phyloP scores from a whole-genome alignment of 2,329 filamentous ascomycete genomes.

The Neurospora sp. region DNA sequence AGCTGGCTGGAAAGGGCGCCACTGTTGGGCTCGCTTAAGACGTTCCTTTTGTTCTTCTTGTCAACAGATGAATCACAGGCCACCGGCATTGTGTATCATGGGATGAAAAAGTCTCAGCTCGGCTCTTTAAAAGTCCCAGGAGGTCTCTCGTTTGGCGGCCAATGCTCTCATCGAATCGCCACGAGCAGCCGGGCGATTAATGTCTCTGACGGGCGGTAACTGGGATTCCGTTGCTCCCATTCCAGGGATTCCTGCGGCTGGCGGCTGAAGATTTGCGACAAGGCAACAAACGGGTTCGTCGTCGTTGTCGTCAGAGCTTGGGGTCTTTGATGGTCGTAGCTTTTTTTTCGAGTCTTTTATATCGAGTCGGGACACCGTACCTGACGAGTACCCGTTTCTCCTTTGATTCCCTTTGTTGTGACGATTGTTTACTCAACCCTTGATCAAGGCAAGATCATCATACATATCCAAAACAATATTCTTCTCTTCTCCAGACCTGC shows the following conservation, averaged over 20 bases:
- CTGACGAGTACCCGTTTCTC: not conserved
- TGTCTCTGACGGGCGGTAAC: not conserved
- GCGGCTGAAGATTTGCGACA: not conserved
- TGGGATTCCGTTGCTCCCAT: not conserved
- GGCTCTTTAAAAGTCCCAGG: not conserved
- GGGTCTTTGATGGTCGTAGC: not conserved
- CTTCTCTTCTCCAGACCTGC: not conserved
- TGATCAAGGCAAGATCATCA: not conserved
- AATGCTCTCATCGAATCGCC: not conserved
- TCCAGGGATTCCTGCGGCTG: not conserved
- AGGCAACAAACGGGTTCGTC: not conserved
- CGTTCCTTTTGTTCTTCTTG: not conserved
- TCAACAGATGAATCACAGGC: not conserved
- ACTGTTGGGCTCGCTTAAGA: not conserved
- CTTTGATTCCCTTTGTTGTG: not conserved
- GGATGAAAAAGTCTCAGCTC: not conserved
- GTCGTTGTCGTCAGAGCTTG: not conserved
- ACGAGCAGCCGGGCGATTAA: not conserved
- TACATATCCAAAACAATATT: not conserved
- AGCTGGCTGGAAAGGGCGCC: not conserved
- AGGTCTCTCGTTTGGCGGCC: not conserved
- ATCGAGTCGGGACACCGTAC: not conserved
- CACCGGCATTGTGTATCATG: not conserved
- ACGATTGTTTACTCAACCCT: not conserved
- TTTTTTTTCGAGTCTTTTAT: not conserved